Evolutionary conservation across 2,329 filamentous ascomycete species (phyloP).

Genomic region (Calonectria multiphialidica): DNA sequence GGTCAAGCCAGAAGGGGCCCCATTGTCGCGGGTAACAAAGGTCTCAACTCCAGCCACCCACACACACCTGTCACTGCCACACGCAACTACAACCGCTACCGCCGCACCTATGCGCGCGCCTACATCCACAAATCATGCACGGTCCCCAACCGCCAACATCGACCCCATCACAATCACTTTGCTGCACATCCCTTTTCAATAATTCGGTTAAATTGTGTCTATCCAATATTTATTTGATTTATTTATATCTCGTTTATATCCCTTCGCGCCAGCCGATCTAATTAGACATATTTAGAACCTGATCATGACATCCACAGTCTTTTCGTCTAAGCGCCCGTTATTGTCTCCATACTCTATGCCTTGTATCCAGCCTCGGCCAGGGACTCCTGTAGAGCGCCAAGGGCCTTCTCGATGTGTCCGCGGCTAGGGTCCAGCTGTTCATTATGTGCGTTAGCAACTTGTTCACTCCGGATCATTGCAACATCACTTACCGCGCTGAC

Average conservation of each 20-base stretch:
- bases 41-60: slow-evolving; percentile 9
- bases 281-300: slow-evolving; percentile 16
- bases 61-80: not conserved
- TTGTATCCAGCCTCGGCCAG: slow-evolving; percentile 80
- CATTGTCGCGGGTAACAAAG: slow-evolving; percentile 6
- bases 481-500: slow-evolving; percentile 79
- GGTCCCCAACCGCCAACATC: not conserved
- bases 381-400: slow-evolving; percentile 81
- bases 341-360: slow-evolving; percentile 32
- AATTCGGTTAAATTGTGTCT: not conserved
- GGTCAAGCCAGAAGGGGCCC: not conserved
- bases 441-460: slow-evolving; percentile 33
- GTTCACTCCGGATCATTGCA: not conserved
- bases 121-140: slow-evolving; percentile 12
- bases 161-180: not conserved
- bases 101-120: slow-evolving; percentile 10
- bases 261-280: not conserved
- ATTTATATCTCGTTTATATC: slow-evolving; percentile 4
- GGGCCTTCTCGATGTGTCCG: slow-evolving; percentile 85
- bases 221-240: slow-evolving; percentile 12
- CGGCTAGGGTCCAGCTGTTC: slow-evolving; percentile 78
- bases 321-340: slow-evolving; percentile 19
- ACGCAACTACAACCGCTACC: not conserved
- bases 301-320: slow-evolving; percentile 28
- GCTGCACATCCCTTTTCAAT: not conserved